Evolutionary conservation across 495 filamentous ascomycete species (phyloP).

Genomic region (Xanthoparmelia taractica): DNA sequence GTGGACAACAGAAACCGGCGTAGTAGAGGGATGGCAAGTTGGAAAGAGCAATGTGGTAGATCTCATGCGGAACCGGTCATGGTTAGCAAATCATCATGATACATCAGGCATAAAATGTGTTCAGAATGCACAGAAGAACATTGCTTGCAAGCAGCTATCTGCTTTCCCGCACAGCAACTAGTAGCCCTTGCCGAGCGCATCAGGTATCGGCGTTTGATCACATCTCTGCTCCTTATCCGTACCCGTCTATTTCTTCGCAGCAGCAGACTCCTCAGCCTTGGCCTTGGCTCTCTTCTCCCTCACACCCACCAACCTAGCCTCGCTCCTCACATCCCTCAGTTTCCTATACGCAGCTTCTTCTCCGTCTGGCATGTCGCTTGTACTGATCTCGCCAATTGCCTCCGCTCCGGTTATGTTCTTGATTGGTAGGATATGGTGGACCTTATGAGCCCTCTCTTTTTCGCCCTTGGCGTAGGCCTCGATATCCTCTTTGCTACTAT

Average conservation of each 20-base stretch:
- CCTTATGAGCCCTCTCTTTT: constrained; percentile 50
- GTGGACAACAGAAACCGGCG: neutral
- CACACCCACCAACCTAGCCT: constrained; percentile 69
- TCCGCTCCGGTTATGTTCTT: constrained; percentile 42
- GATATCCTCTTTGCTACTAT: constrained; percentile 81
- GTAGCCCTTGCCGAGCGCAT: neutral
- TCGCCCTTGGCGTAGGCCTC: constrained; percentile 49
- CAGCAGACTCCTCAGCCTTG: constrained; percentile 83
- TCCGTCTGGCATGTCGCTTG: constrained; percentile 65
- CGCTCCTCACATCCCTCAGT: constrained; percentile 77
- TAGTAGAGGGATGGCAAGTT: neutral
- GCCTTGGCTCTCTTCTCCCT: constrained; percentile 90
- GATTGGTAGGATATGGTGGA: constrained; percentile 60
- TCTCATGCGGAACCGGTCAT: neutral
- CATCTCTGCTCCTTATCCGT: neutral
- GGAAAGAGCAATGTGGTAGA: neutral
- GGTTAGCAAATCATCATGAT: neutral
- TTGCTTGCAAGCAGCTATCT: neutral
- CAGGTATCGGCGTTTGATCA: neutral
- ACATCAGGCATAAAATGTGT: neutral
- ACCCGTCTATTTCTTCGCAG: constrained; percentile 74
- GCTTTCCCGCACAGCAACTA: neutral
- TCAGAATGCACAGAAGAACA: neutral
- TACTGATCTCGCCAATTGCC: constrained; percentile 69
- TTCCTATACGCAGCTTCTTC: constrained; percentile 78